Evolutionary conservation across 2,329 filamentous ascomycete genomes (phyloP).

Genomic region (Biscogniauxia marginata): DNA sequence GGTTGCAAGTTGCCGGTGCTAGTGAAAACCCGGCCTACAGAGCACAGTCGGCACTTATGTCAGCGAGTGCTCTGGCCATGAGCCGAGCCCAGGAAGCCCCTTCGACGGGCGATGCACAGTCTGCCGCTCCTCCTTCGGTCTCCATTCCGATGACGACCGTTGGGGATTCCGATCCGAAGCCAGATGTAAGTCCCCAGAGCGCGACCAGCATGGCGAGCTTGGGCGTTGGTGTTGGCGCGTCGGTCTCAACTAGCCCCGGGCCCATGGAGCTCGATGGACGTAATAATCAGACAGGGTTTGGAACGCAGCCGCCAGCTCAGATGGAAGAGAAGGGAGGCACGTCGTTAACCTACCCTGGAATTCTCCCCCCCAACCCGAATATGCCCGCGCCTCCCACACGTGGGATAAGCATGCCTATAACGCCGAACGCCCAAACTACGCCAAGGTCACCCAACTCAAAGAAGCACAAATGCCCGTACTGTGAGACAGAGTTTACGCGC

Average conservation of each 20-base stretch:
- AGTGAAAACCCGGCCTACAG: constrained; percentile 56
- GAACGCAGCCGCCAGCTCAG: constrained; percentile 42
- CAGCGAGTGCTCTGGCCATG: constrained; percentile 50
- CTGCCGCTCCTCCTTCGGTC: constrained; percentile 17
- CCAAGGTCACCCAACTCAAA: constrained; percentile 73
- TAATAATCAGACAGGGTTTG: constrained; percentile 35
- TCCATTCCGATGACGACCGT: constrained; percentile 34
- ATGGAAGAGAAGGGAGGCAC: constrained; percentile 52
- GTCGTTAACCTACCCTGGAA: constrained; percentile 56
- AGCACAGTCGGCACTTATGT: constrained; percentile 54
- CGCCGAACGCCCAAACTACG: constrained; percentile 43
- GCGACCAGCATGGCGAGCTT: constrained; percentile 40
- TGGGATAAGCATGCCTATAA: constrained; percentile 58
- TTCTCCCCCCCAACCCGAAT: constrained; percentile 42
- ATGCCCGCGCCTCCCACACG: constrained; percentile 47
- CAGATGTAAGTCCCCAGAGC: constrained; percentile 46
- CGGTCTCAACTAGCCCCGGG: constrained; percentile 50
- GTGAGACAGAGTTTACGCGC: constrained; percentile 92
- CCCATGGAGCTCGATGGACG: constrained; percentile 55
- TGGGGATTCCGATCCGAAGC: constrained; percentile 30
- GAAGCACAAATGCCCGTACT: constrained; percentile 96
- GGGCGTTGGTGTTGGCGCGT: constrained; percentile 36
- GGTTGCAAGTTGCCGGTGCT: constrained; percentile 41
- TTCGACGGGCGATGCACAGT: constrained; percentile 15
- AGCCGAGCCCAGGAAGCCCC: constrained; percentile 56